These are phyloP conservation scores for Grigorovia transvaalensis DNA, from an alignment of 805 yeast genomes.

Conservation along the genomic window DNA sequence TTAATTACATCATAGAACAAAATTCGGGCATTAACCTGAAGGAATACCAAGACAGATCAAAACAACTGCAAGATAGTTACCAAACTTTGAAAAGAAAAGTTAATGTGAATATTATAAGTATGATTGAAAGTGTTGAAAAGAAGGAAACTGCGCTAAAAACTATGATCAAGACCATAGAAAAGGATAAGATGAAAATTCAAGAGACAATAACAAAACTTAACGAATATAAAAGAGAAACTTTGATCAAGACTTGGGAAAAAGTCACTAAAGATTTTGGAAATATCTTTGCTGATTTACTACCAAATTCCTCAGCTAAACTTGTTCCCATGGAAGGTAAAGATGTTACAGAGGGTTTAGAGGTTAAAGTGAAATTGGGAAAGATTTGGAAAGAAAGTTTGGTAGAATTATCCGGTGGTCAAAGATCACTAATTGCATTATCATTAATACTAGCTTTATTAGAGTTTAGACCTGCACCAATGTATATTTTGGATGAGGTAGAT, in stretches of 20 bases:
- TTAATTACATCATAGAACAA: conserved; percentile 46
- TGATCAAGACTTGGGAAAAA: conserved; percentile 74
- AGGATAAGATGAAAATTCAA: conserved; percentile 80
- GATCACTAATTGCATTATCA: conserved; percentile 88
- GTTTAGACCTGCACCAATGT: conserved; percentile 98
- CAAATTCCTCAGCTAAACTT: conserved; percentile 81
- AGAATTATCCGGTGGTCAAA: conserved; percentile 93
- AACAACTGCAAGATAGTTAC: conserved; percentile 46
- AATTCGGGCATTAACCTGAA: conserved; percentile 54
- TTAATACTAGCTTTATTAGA: conserved; percentile 84
- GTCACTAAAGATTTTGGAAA: conserved; percentile 85
- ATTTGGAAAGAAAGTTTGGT: conserved; percentile 95
- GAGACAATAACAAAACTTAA: conserved; percentile 78
- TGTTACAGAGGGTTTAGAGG: conserved; percentile 83
- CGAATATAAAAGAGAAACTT: conserved; percentile 73
- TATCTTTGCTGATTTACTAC: conserved; percentile 78
- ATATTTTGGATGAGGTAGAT: conserved; percentile 93
- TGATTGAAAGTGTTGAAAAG: conserved; percentile 86
- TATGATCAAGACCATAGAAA: conserved; percentile 80
- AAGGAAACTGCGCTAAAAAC: conserved; percentile 65
- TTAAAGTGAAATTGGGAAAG: conserved; percentile 77
- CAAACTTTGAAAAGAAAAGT: conserved; percentile 70
- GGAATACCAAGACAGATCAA: conserved; percentile 49
- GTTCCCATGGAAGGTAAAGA: conserved; percentile 74
- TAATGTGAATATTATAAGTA: conserved; percentile 76